Percentiles rank a stretch among this genome's conserved stretches.
These are phyloP conservation scores for Venturia oleaginea DNA, from an alignment of 2,329 filamentous ascomycete species.

Conservation along the genomic window DNA sequence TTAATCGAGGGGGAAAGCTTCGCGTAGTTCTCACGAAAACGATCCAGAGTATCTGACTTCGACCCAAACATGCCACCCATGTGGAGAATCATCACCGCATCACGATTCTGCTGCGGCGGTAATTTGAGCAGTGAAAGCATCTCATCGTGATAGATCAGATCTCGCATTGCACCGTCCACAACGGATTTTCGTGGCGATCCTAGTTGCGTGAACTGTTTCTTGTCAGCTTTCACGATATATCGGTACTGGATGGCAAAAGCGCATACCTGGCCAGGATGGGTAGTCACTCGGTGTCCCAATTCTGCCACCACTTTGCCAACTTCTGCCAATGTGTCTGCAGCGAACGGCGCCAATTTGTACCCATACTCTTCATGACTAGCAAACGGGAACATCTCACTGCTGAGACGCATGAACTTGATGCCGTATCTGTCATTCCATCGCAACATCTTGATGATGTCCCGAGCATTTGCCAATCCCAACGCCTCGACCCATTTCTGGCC, in stretches of 20 bases:
- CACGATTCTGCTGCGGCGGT: constrained; percentile 66
- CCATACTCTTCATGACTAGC: constrained; percentile 82
- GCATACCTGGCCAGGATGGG: constrained; percentile 71
- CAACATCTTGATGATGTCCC: constrained; percentile 76
- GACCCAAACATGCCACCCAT: constrained; percentile 89
- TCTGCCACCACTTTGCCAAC: constrained; percentile 68
- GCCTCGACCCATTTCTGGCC: constrained; percentile 68
- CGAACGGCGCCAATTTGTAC: constrained; percentile 77
- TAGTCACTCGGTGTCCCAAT: constrained; percentile 76
- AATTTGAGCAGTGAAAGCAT: constrained; percentile 69
- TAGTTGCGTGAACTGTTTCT: constrained; percentile 68
- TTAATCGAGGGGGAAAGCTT: constrained; percentile 61
- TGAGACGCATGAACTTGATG: constrained; percentile 86
- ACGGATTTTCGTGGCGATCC: constrained; percentile 74
- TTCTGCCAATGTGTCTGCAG: constrained; percentile 64
- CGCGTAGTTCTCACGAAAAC: constrained; percentile 69
- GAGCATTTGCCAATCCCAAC: constrained; percentile 71
- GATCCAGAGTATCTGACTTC: constrained; percentile 66
- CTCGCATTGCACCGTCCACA: constrained; percentile 65
- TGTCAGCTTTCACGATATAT: constrained; percentile 10
- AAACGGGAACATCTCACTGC: constrained; percentile 95
- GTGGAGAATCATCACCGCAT: constrained; percentile 91
- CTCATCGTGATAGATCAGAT: constrained; percentile 83
- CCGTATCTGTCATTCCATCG: constrained; percentile 87
- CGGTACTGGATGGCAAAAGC: background rate